Conservation (phyloP, 345 rosid species). For the Eucalyptus sideroxylon region DNA sequence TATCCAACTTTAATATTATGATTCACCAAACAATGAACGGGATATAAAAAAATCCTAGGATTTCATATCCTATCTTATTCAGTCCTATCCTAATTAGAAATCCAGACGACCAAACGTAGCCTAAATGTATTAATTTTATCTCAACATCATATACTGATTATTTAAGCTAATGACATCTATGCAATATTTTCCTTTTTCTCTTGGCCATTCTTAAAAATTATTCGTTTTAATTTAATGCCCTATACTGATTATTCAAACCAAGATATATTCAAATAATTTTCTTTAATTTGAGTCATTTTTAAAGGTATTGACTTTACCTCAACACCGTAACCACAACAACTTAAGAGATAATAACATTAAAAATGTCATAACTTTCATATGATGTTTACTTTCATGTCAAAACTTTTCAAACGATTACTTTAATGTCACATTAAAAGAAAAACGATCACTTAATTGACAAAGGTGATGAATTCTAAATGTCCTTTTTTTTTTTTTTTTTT, state of each 20-base stretch:
- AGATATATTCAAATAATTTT: background rate
- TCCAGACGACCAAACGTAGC: no score
- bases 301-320: background rate
- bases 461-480: fast-evolving
- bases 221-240: background rate
- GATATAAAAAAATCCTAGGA: no score
- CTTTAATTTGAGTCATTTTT: background rate
- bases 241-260: background rate
- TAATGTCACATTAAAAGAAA: background rate
- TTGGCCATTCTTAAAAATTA: background rate
- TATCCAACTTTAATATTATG: no score
- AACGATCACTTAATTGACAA: no score
- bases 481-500: no score
- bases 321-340: fast-evolving
- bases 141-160: background rate
- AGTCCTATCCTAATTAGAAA: no score
- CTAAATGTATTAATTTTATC: background rate
- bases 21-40: no score
- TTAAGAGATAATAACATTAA: background rate
- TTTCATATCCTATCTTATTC: no score
- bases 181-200: background rate
- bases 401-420: background rate
- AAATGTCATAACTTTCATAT: background rate
- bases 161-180: background rate
- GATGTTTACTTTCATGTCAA: fast-evolving